Evolutionary conservation across 345 rosid species (phyloP).

Genomic region (Zanthoxylum bungeanum): DNA sequence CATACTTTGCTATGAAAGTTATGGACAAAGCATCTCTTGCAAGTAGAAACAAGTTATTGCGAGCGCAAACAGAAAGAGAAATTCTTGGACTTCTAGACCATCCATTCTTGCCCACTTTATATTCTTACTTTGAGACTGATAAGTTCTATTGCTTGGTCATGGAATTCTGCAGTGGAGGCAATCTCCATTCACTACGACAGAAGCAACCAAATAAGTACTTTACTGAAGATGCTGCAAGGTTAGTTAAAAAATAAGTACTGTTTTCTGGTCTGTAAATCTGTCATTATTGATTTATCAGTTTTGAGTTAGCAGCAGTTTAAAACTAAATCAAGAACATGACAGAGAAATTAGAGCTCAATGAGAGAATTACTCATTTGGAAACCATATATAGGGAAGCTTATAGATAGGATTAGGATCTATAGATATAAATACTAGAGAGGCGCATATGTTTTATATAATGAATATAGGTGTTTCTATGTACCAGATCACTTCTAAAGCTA

Average conservation of each 20-base stretch:
- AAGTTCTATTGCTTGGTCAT: slow-evolving; percentile 65
- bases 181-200: slow-evolving; percentile 75
- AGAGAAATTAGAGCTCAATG: background rate
- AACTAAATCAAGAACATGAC: background rate
- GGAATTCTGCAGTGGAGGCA: slow-evolving; percentile 82
- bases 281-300: background rate
- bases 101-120: slow-evolving; percentile 64
- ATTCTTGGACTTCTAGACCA: slow-evolving; percentile 66
- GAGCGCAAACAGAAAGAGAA: slow-evolving; percentile 70
- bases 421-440: background rate
- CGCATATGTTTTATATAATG: background rate
- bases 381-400: no score
- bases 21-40: slow-evolving; percentile 84
- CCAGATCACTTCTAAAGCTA: no score
- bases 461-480: background rate
- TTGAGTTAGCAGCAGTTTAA: background rate
- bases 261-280: background rate
- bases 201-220: slow-evolving; percentile 66
- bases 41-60: slow-evolving; percentile 75
- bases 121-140: slow-evolving; percentile 67
- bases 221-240: slow-evolving; percentile 71
- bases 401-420: background rate
- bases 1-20: slow-evolving; percentile 75
- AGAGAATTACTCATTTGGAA: background rate
- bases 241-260: slow-evolving; percentile 8